A percentile compares a stretch with the other conserved stretches of the same genome.
phyloP scores from a whole-genome alignment of 495 filamentous ascomycete species.

The Paragyromitra xinjiangensis region DNA sequence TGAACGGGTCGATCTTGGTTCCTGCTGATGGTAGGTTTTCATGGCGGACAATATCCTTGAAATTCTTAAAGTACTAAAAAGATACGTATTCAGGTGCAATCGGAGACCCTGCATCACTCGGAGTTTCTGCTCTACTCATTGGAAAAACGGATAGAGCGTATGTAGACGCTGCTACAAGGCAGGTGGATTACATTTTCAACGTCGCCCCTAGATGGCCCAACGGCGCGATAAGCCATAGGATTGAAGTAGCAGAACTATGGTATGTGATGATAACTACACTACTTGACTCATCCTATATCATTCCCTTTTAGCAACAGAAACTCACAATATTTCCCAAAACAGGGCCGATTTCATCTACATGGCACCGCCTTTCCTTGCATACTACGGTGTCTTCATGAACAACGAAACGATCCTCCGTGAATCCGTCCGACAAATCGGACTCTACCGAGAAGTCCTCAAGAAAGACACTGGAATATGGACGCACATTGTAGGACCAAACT shows the following conservation, averaged over 20 bases:
- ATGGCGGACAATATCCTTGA: background rate
- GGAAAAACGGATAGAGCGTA: constrained; percentile 60
- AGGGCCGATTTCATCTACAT: constrained; percentile 64
- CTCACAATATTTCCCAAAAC: constrained; percentile 14
- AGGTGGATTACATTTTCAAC: constrained; percentile 60
- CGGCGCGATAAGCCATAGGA: constrained; percentile 65
- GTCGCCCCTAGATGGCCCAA: constrained; percentile 62
- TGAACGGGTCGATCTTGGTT: constrained; percentile 57
- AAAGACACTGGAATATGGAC: constrained; percentile 60
- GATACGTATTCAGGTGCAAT: constrained; percentile 51
- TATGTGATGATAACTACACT: background rate
- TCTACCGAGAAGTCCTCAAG: constrained; percentile 62
- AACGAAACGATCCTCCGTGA: constrained; percentile 58
- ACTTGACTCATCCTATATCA: too few species aligned
- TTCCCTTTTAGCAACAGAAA: background rate
- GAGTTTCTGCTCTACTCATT: constrained; percentile 62
- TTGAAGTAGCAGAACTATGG: constrained; percentile 63
- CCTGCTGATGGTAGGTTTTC: constrained; percentile 48
- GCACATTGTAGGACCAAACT: constrained; percentile 63
- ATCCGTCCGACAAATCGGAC: constrained; percentile 60
- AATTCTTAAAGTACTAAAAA: constrained; percentile 8
- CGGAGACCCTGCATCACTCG: constrained; percentile 63
- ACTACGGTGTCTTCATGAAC: constrained; percentile 61
- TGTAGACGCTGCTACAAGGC: constrained; percentile 58
- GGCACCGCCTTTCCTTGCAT: constrained; percentile 66